Base-by-base conservation (phyloP, 2,329 filamentous ascomycete species). In the Pseudogymnoascus sp. region DNA sequence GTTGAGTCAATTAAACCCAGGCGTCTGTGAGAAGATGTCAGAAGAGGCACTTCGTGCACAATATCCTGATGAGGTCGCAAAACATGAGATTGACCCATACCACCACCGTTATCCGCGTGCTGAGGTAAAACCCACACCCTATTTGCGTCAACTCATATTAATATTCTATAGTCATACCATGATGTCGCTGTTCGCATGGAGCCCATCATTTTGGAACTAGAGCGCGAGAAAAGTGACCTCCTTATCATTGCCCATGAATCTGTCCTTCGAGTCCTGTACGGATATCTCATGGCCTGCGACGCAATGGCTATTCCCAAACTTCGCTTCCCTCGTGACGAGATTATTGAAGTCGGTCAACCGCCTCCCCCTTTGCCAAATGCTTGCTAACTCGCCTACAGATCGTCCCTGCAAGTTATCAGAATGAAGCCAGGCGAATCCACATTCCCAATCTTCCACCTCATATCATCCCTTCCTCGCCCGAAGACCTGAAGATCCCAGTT, bases 241-340 rank as follows among this genome's bases (percentile, higher is more conserved):
- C 82, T 99, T 59, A 96, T 99, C 70, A 96, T 99, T 66, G 94
- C 94, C 0, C 94, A 99, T 72, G 94, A 99, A 73, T 95, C 90
- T 58, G 94, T 99, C n/a, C 81, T 99, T 52, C 89, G 94, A 41
- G 94, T 99, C 21, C 81, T 99, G 3, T 99, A 99, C 71, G 92
- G 92, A 21, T 99, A 99, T 73, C 79, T 99, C 37, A 99, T 99
- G 94, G 94, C 95, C 67, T 97, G 94, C 75, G 94, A 92, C 71
- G 92, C 95, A 7, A 88, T 88, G 73, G 91, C 95, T 69, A 99
- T 99, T 63, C 94, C 94, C 3, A 88, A 86, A 66, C 82, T 99
- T 63, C 89, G 90, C 65, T 99, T 99, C 69, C 94, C 94, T 3
- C 88, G 94, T 41, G 88, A 99, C 70, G 91, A 99, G 72, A 97